These are phyloP conservation scores for Didymosphaeria variabile DNA, from an alignment of 2,329 filamentous ascomycete genomes.

Conservation along the genomic window DNA sequence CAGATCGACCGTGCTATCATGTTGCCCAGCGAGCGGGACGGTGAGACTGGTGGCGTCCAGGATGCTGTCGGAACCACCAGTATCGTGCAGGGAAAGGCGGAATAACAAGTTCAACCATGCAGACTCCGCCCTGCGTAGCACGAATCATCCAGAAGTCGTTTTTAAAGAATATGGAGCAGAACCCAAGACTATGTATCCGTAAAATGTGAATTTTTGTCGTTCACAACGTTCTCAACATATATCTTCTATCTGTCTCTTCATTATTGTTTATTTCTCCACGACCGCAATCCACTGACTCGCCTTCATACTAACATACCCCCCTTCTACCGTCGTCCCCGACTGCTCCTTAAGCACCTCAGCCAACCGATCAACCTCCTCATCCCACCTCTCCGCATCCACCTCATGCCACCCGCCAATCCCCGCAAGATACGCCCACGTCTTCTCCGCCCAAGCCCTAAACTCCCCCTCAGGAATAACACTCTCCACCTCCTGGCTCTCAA, in stretches of 20 bases:
- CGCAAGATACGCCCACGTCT: slow-evolving; percentile 42
- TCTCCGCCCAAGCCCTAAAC: slow-evolving; percentile 37
- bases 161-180: no score
- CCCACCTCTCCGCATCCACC: slow-evolving; percentile 39
- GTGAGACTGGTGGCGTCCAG: not conserved
- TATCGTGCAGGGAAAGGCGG: no score
- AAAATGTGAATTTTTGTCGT: no score
- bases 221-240: no score
- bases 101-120: no score
- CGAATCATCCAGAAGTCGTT: no score
- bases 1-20: slow-evolving; percentile 58
- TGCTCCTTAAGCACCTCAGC: slow-evolving; percentile 27
- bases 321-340: slow-evolving; percentile 31
- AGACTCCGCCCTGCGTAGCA: no score
- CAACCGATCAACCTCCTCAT: slow-evolving; percentile 37
- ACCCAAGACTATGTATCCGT: no score
- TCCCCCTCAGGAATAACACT: slow-evolving; percentile 24
- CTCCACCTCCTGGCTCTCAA: slow-evolving; percentile 38
- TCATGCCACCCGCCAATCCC: slow-evolving; percentile 36
- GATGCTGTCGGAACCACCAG: not conserved
- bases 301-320: slow-evolving; percentile 36
- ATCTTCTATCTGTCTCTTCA: not conserved
- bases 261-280: slow-evolving; percentile 30
- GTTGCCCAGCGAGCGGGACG: slow-evolving; percentile 37
- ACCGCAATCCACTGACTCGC: slow-evolving; percentile 43